Percentiles rank a stretch among this genome's conserved stretches.
Evolutionary conservation across 1,284 basidiomycete genomes (phyloP).

Genomic region (Trametes pubescens): DNA sequence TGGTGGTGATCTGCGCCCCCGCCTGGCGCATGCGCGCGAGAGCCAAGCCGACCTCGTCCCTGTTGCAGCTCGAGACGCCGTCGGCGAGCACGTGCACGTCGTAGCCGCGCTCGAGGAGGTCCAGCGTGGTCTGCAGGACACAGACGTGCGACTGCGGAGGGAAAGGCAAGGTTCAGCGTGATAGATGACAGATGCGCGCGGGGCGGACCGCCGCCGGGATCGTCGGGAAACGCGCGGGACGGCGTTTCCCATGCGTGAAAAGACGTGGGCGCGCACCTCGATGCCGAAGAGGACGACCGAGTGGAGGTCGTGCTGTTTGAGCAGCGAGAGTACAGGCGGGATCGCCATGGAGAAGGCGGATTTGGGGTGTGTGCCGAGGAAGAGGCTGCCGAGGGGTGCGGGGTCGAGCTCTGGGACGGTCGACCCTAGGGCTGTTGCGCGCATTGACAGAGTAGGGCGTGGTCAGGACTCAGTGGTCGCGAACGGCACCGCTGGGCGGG

Average conservation of each 20-base stretch:
- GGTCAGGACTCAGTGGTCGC: not conserved
- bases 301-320: conserved; percentile 60
- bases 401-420: conserved; percentile 75
- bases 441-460: too few species aligned
- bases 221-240: not conserved
- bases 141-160: conserved; percentile 82
- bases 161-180: not conserved
- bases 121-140: conserved; percentile 83
- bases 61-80: conserved; percentile 85
- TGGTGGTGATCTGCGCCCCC: conserved; percentile 82
- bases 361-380: conserved; percentile 72
- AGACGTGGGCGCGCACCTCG: conserved; percentile 59
- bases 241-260: not conserved
- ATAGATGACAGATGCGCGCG: not conserved
- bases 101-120: conserved; percentile 63
- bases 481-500: not conserved
- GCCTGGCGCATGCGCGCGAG: conserved; percentile 74
- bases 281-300: conserved; percentile 86
- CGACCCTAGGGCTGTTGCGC: conserved; percentile 68
- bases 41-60: conserved; percentile 70
- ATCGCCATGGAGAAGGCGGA: conserved; percentile 87
- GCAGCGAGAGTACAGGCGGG: conserved; percentile 63
- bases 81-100: conserved; percentile 83
- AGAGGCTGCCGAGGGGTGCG: conserved; percentile 61
- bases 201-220: not conserved